Evolutionary conservation across 768 basidiomycete genomes (phyloP).

Genomic region (Termitomyces sp.): DNA sequence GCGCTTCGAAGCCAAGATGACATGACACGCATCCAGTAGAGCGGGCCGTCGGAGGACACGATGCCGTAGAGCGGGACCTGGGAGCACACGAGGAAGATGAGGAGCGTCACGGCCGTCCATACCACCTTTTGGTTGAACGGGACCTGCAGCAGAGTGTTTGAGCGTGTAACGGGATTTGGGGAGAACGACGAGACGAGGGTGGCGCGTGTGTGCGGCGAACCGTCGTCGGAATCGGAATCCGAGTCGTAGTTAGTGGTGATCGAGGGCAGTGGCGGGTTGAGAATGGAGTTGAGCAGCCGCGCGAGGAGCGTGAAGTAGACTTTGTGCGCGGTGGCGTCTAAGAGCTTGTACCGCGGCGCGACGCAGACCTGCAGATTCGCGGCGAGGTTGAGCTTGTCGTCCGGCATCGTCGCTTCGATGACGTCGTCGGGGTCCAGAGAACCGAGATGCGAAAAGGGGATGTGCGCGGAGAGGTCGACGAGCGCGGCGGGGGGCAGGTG

Average conservation of each 20-base stretch:
- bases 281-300: slow-evolving; percentile 43
- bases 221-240: slow-evolving; percentile 42
- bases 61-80: slow-evolving; percentile 99
- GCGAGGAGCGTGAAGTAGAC: slow-evolving; percentile 55
- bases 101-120: slow-evolving; percentile 98
- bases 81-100: slow-evolving; percentile 99
- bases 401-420: slow-evolving; percentile 24
- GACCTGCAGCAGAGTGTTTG: slow-evolving; percentile 48
- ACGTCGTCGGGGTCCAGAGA: slow-evolving; percentile 19
- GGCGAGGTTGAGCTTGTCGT: slow-evolving; percentile 54
- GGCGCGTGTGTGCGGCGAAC: slow-evolving; percentile 27
- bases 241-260: slow-evolving; percentile 25
- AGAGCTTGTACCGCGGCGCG: slow-evolving; percentile 53
- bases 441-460: slow-evolving; percentile 49
- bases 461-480: slow-evolving; percentile 56
- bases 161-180: slow-evolving; percentile 3
- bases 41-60: slow-evolving; percentile 99
- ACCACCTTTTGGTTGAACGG: slow-evolving; percentile 98
- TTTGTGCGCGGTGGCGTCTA: slow-evolving; percentile 41
- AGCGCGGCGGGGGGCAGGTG: slow-evolving; percentile 59
- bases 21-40: slow-evolving; percentile 99
- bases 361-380: slow-evolving; percentile 71
- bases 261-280: slow-evolving; percentile 46
- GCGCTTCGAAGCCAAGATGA: slow-evolving; percentile 94
- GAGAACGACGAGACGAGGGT: slow-evolving; percentile 34